Conservation (phyloP, 2,329 filamentous ascomycete genomes). For the Dendrostoma leiphaemia region DNA sequence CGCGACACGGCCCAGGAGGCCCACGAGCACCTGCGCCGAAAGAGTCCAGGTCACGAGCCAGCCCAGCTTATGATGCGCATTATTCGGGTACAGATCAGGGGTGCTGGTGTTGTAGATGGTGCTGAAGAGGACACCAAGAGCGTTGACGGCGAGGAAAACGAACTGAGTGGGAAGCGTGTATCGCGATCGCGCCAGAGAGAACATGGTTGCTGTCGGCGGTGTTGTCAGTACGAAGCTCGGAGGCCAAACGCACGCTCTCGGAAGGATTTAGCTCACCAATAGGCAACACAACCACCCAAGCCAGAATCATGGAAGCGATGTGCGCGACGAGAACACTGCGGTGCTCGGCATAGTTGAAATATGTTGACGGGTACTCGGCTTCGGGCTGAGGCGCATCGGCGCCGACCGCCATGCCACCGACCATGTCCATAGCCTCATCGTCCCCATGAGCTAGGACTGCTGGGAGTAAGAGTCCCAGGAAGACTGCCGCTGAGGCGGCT, state of each 20-base stretch:
- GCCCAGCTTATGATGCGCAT: constrained; percentile 84
- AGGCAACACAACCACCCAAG: constrained; percentile 69
- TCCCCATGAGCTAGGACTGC: constrained; percentile 31
- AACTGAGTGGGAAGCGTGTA: constrained; percentile 70
- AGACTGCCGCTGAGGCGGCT: constrained; percentile 28
- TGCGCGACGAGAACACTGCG: constrained; percentile 49
- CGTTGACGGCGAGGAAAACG: constrained; percentile 62
- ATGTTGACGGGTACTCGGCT: constrained; percentile 31
- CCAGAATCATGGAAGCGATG: constrained; percentile 64
- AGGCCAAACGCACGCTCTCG: not conserved
- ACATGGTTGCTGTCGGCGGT: constrained; percentile 69
- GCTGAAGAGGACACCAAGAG: constrained; percentile 61
- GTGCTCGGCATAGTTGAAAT: constrained; percentile 39
- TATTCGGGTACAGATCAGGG: constrained; percentile 82
- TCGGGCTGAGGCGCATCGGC: constrained; percentile 26
- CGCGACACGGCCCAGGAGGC: constrained; percentile 61
- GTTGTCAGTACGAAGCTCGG: constrained; percentile 13
- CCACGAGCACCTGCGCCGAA: constrained; percentile 67
- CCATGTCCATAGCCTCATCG: constrained; percentile 28
- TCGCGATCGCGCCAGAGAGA: constrained; percentile 78
- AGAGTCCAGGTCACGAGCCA: constrained; percentile 79
- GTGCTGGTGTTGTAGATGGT: constrained; percentile 76
- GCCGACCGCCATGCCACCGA: constrained; percentile 25
- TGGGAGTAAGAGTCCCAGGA: constrained; percentile 28
- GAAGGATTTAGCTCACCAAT: constrained; percentile 49